A percentile compares a stretch with the other conserved stretches of the same genome.
Evolutionary conservation across 805 yeast species (phyloP).

Genomic region (Metschnikowia arizonensis): DNA sequence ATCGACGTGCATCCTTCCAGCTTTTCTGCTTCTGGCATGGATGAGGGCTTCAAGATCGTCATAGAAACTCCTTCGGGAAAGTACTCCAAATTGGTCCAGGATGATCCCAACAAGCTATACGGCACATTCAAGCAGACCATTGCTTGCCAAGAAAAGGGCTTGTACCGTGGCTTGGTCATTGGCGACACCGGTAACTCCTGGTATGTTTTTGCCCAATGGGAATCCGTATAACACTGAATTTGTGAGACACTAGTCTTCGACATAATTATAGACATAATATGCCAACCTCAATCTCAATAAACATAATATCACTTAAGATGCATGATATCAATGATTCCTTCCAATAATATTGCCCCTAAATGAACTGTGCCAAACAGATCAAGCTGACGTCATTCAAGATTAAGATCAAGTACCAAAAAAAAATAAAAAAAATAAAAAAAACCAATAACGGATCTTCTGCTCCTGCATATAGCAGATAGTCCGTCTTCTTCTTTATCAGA

Average conservation of each 20-base stretch:
- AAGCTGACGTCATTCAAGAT: too few relatives aligned
- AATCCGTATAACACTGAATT: slow-evolving; percentile 21
- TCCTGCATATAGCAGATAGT: too few relatives aligned
- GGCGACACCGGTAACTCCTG: slow-evolving; percentile 75
- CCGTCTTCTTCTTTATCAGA: too few relatives aligned
- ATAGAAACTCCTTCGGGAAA: slow-evolving; percentile 85
- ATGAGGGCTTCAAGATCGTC: slow-evolving; percentile 51
- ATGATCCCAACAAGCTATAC: slow-evolving; percentile 43
- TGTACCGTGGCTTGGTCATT: slow-evolving; percentile 78
- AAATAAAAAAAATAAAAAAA: too few relatives aligned
- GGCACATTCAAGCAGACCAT: slow-evolving; percentile 61
- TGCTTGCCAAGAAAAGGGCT: slow-evolving; percentile 66
- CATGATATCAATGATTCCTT: too few relatives aligned
- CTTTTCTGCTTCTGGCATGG: slow-evolving; percentile 31
- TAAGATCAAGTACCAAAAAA: too few relatives aligned
- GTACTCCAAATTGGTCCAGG: slow-evolving; percentile 53
- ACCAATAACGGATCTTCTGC: too few relatives aligned
- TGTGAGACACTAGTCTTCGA: neutral
- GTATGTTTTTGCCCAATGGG: slow-evolving; percentile 93
- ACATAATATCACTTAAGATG: neutral
- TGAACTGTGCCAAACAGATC: too few relatives aligned
- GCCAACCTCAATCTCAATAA: neutral
- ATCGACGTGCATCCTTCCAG: slow-evolving; percentile 57
- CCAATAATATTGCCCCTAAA: too few relatives aligned
- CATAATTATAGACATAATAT: neutral